Conservation (phyloP, 2,329 filamentous ascomycete species). For the Alternaria ventricosa region DNA sequence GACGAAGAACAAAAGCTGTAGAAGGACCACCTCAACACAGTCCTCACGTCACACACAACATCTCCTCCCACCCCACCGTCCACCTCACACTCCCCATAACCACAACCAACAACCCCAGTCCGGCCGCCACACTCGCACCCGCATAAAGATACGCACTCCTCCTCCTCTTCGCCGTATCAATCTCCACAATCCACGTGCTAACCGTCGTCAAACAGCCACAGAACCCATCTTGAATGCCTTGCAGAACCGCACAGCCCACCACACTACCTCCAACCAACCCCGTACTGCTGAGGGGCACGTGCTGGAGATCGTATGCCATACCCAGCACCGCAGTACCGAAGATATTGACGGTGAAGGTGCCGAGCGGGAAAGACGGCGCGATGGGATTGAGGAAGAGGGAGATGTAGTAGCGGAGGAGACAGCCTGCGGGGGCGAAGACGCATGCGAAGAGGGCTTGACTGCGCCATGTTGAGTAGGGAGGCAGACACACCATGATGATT, state of each 20-base stretch:
- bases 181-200: conserved; percentile 56
- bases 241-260: conserved; percentile 54
- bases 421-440: conserved; percentile 83
- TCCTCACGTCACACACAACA: conserved; percentile 8
- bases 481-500: conserved; percentile 72
- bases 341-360: conserved; percentile 85
- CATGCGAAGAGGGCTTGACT: conserved; percentile 76
- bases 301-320: conserved; percentile 80
- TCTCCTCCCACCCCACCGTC: conserved; percentile 57
- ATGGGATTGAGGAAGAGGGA: conserved; percentile 74
- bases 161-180: conserved; percentile 48
- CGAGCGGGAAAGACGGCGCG: conserved; percentile 74
- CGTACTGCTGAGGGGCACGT: conserved; percentile 59
- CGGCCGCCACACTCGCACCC: conserved; percentile 63
- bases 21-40: too few species aligned
- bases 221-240: conserved; percentile 58
- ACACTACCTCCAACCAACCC: conserved; percentile 49
- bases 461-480: conserved; percentile 75
- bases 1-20: too few species aligned
- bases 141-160: conserved; percentile 74
- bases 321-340: conserved; percentile 76
- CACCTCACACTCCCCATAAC: conserved; percentile 80
- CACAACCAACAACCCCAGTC: conserved; percentile 66
- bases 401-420: conserved; percentile 75
- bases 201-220: conserved; percentile 58